These are phyloP conservation scores for Zoysia japonica DNA, from an alignment of 176 grass and related monocot species.

Conservation along the genomic window DNA sequence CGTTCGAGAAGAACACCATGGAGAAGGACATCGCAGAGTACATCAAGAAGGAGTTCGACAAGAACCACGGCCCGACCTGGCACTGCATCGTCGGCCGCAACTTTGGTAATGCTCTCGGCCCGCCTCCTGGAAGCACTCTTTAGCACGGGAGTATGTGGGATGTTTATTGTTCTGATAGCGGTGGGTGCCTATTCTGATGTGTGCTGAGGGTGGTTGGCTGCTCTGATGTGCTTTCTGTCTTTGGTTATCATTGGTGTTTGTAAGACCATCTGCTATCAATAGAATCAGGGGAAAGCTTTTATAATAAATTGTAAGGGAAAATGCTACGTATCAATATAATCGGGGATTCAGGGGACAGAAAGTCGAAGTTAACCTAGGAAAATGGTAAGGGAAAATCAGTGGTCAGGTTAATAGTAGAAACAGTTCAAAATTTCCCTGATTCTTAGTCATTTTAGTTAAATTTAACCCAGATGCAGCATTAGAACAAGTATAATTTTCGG, in stretches of 20 bases:
- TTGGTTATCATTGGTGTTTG: neutral
- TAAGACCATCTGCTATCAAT: neutral
- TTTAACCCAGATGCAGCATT: no score
- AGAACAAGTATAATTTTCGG: neutral
- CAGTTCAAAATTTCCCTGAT: no score
- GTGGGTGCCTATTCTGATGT: neutral
- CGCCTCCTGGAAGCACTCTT: neutral
- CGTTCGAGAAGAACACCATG: conserved; percentile 83
- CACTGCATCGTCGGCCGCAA: conserved; percentile 99
- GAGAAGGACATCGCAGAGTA: conserved; percentile 99
- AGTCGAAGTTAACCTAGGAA: no score
- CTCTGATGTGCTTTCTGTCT: neutral
- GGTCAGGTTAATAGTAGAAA: no score
- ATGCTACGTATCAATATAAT: no score
- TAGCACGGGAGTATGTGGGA: neutral
- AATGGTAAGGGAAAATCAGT: no score
- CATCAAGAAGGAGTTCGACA: conserved; percentile 99
- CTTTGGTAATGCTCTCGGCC: conserved; percentile 63
- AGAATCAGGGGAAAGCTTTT: neutral
- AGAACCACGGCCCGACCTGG: conserved; percentile 89
- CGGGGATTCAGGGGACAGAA: no score
- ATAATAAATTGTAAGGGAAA: no score
- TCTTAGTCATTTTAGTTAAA: no score
- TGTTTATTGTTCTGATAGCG: conserved; percentile 11
- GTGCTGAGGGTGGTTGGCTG: neutral